phyloP scores from a whole-genome alignment of 1,139 yeast species.

The Meyerozyma smithsonii region DNA sequence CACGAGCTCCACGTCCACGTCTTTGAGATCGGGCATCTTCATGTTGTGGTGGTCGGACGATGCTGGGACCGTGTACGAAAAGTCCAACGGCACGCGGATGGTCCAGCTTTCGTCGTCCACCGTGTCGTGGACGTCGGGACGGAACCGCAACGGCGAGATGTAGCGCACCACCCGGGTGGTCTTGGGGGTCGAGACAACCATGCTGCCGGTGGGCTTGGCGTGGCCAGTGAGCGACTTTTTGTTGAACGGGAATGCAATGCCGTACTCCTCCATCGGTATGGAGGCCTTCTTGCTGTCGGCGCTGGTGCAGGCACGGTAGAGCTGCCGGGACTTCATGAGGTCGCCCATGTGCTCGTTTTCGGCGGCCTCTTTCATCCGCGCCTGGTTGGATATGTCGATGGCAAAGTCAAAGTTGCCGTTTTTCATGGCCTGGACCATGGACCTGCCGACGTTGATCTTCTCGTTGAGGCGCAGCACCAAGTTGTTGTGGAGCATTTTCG shows the following conservation, averaged over 20 bases:
- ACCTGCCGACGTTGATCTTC: slow-evolving; percentile 20
- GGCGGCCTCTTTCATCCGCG: slow-evolving; percentile 1
- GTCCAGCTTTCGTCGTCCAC: slow-evolving; percentile 22
- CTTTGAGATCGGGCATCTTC: slow-evolving; percentile 15
- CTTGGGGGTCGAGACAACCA: slow-evolving; percentile 26
- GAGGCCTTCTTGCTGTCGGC: background rate
- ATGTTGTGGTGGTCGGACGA: slow-evolving; percentile 1
- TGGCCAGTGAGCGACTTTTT: slow-evolving; percentile 12
- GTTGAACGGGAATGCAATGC: slow-evolving; percentile 11
- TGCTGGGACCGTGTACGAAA: slow-evolving; percentile 12
- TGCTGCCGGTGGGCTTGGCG: slow-evolving; percentile 13
- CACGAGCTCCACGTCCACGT: slow-evolving; percentile 15
- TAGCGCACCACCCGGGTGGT: slow-evolving; percentile 23
- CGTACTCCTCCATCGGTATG: slow-evolving; percentile 7
- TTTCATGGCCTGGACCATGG: slow-evolving; percentile 16
- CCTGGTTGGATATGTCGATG: slow-evolving; percentile 11
- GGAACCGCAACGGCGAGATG: slow-evolving; percentile 26
- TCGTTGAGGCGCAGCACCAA: slow-evolving; percentile 26
- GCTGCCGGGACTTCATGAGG: slow-evolving; percentile 9
- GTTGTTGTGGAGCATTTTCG: slow-evolving; percentile 22
- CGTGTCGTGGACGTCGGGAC: slow-evolving; percentile 10
- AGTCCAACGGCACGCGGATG: slow-evolving; percentile 26
- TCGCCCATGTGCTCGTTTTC: slow-evolving; percentile 9
- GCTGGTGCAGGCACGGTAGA: slow-evolving; percentile 5
- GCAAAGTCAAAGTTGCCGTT: slow-evolving; percentile 11